Percentiles rank a stretch among this genome's conserved stretches.
phyloP scores from a whole-genome alignment of 2,329 filamentous ascomycete genomes.

The Fusarium falciforme region DNA sequence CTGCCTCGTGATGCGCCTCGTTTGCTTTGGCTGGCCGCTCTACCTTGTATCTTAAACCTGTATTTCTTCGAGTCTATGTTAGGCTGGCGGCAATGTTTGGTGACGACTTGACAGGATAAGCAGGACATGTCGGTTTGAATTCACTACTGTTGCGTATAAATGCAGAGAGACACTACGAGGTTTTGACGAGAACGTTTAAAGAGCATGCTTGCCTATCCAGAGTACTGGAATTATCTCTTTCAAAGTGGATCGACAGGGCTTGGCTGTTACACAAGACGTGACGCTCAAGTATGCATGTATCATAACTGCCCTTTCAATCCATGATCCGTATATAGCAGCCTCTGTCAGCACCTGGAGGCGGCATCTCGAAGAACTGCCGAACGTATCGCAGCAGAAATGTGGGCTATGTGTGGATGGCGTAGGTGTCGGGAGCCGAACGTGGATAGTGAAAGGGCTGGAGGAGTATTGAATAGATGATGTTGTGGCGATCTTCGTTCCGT shows the following conservation, averaged over 20 bases:
- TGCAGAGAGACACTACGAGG: neutral
- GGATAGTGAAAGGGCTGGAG: neutral
- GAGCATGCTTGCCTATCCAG: neutral
- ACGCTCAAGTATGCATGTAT: neutral
- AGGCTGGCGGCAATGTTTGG: neutral
- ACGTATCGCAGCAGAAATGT: neutral
- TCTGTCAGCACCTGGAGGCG: neutral
- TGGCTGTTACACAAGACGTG: neutral
- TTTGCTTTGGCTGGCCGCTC: neutral
- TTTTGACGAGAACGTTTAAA: neutral
- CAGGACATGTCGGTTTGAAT: neutral
- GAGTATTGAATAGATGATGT: neutral
- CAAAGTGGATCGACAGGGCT: neutral
- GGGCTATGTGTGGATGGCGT: neutral
- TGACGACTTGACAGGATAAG: neutral
- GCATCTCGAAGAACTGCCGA: neutral
- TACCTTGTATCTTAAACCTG: neutral
- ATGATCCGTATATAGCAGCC: neutral
- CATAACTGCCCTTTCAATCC: neutral
- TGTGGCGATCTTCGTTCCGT: neutral
- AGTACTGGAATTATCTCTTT: neutral
- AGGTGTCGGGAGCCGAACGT: neutral
- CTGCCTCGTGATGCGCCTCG: neutral
- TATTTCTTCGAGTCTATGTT: neutral
- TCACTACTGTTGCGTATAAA: neutral